phyloP scores from a whole-genome alignment of 768 basidiomycete genomes.

The Mycena galopus region DNA sequence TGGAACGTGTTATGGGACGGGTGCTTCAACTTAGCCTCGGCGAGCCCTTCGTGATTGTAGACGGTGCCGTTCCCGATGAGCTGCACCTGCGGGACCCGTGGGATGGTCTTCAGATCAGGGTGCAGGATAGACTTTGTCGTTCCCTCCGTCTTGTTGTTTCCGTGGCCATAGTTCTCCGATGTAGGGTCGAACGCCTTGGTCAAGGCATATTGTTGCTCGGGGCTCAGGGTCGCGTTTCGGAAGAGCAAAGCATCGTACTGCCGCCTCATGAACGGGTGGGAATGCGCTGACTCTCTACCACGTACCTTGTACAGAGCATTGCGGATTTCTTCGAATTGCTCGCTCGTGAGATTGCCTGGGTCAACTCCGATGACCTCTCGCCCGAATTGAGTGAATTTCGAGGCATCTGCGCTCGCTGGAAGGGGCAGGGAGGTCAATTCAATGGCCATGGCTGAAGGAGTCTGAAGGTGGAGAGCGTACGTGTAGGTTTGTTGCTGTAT shows the following conservation, averaged over 20 bases:
- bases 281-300: not conserved
- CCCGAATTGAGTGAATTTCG: constrained; percentile 80
- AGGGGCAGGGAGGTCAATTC: constrained; percentile 75
- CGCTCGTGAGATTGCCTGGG: constrained; percentile 71
- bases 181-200: constrained; percentile 87
- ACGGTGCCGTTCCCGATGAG: constrained; percentile 91
- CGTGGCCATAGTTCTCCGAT: constrained; percentile 82
- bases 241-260: constrained; percentile 85
- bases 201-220: constrained; percentile 87
- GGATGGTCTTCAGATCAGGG: constrained; percentile 92
- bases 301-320: constrained; percentile 83
- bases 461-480: not conserved
- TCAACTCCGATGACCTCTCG: constrained; percentile 81
- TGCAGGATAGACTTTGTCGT: constrained; percentile 87
- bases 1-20: constrained; percentile 91
- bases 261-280: not conserved
- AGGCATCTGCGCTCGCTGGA: constrained; percentile 77
- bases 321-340: constrained; percentile 75
- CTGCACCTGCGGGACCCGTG: constrained; percentile 90
- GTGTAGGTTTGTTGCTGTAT: too few relatives aligned
- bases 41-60: constrained; percentile 84
- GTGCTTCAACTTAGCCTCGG: constrained; percentile 84
- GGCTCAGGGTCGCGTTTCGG: constrained; percentile 73
- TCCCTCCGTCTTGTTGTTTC: constrained; percentile 86
- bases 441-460: constrained; percentile 68